These are phyloP conservation scores for Orbilia ellipsospora DNA, from an alignment of 2,329 filamentous ascomycete species.

Conservation along the genomic window DNA sequence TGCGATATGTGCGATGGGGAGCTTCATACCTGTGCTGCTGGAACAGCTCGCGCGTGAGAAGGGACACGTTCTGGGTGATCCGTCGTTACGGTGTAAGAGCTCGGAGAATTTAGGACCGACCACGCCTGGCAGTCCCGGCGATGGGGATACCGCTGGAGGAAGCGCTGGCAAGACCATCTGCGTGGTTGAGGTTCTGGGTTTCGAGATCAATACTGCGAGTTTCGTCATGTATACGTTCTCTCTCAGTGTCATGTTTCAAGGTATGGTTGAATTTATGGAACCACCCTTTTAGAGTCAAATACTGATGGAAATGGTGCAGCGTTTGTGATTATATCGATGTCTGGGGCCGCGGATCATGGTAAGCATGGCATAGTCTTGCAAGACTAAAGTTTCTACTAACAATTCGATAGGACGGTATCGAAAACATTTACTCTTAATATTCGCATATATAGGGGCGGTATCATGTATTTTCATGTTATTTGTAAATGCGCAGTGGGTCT, in stretches of 20 bases:
- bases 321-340: conserved; percentile 92
- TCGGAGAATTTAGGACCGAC: conserved; percentile 43
- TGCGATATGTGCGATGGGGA: conserved; percentile 87
- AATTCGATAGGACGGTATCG: conserved; percentile 69
- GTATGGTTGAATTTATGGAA: conserved; percentile 11
- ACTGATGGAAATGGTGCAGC: conserved; percentile 27
- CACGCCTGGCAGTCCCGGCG: neutral
- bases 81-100: conserved; percentile 73
- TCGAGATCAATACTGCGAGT: conserved; percentile 92
- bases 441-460: conserved; percentile 82
- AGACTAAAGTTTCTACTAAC: neutral
- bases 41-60: conserved; percentile 93
- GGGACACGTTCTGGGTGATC: conserved; percentile 84
- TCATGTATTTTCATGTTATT: conserved; percentile 90
- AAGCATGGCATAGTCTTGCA: conserved; percentile 61
- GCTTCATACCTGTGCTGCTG: conserved; percentile 94
- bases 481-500: conserved; percentile 77
- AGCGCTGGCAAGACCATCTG: conserved; percentile 69
- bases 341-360: conserved; percentile 93
- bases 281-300: neutral
- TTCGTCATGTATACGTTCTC: conserved; percentile 99
- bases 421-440: conserved; percentile 85
- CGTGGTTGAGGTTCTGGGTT: conserved; percentile 81
- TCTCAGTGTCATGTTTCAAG: conserved; percentile 73
- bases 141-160: conserved; percentile 24